phyloP scores from a whole-genome alignment of 1,284 basidiomycete genomes.

The Hypsizygus ulmarius region DNA sequence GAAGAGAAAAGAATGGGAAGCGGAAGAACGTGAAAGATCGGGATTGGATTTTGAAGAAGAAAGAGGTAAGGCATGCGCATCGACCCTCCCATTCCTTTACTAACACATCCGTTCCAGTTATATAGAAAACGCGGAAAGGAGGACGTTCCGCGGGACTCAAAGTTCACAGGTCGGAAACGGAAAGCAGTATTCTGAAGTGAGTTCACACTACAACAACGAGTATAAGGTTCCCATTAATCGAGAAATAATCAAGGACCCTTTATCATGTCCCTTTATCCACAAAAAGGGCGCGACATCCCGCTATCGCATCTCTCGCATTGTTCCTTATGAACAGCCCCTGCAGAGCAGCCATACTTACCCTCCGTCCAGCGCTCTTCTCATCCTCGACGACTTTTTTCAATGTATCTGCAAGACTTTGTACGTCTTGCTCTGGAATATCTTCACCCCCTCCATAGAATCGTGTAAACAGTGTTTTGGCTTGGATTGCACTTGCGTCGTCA shows the following conservation, averaged over 20 bases:
- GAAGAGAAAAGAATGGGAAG: constrained; percentile 56
- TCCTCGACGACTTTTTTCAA: constrained; percentile 54
- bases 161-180: constrained; percentile 77
- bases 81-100: constrained; percentile 3
- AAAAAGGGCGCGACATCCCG: constrained; percentile 53
- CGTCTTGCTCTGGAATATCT: constrained; percentile 34
- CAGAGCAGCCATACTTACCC: constrained; percentile 90
- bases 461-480: constrained; percentile 79
- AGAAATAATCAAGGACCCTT: not conserved
- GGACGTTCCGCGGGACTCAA: constrained; percentile 75
- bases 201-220: constrained; percentile 3
- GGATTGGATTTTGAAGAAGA: constrained; percentile 84
- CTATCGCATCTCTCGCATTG: constrained; percentile 61
- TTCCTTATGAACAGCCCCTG: constrained; percentile 91
- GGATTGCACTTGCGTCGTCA: constrained; percentile 83
- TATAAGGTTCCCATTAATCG: constrained; percentile 4
- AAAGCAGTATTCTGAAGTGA: constrained; percentile 56
- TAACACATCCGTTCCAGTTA: constrained; percentile 42
- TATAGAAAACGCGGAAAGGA: constrained; percentile 83
- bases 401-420: constrained; percentile 47
- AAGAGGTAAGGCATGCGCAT: constrained; percentile 54
- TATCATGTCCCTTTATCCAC: constrained; percentile 29
- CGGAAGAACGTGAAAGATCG: constrained; percentile 64
- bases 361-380: constrained; percentile 50
- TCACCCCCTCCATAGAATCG: constrained; percentile 76